phyloP scores from a whole-genome alignment of 768 basidiomycete genomes.

The Auricularia cornea region DNA sequence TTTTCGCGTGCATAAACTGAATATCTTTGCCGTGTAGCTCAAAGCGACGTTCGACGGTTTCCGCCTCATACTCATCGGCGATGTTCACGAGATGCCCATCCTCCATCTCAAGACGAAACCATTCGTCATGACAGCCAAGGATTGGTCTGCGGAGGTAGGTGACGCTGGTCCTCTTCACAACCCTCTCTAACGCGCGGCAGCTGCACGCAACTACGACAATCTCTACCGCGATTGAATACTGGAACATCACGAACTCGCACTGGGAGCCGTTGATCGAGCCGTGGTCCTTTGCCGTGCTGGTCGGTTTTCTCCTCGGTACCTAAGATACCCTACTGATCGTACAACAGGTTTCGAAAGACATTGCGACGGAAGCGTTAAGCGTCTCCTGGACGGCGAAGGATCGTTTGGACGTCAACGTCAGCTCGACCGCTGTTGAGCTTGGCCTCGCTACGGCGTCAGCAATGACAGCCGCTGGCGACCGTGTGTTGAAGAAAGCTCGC shows the following conservation, averaged over 20 bases:
- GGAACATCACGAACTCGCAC: constrained; percentile 95
- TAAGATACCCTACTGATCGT: constrained; percentile 12
- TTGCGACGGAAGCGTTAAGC: constrained; percentile 41
- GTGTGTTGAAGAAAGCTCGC: constrained; percentile 63
- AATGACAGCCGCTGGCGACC: constrained; percentile 66
- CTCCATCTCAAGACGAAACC: constrained; percentile 82
- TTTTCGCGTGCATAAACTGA: background rate
- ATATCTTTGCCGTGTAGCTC: constrained; percentile 42
- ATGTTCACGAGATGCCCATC: constrained; percentile 90
- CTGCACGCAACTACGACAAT: constrained; percentile 77
- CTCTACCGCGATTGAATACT: constrained; percentile 81
- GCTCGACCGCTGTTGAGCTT: constrained; percentile 82
- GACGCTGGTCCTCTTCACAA: background rate
- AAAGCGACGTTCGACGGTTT: constrained; percentile 86
- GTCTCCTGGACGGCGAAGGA: constrained; percentile 66
- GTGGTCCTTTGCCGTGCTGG: constrained; percentile 77
- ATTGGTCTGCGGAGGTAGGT: constrained; percentile 88
- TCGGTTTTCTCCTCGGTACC: constrained; percentile 23
- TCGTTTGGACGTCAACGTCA: constrained; percentile 84
- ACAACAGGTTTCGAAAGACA: constrained; percentile 46
- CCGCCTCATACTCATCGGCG: constrained; percentile 87
- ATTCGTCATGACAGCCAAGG: constrained; percentile 73
- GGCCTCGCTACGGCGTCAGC: constrained; percentile 63
- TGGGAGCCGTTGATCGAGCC: constrained; percentile 83
- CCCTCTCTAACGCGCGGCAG: constrained; percentile 32